These are phyloP conservation scores for Xeromyces bisporus DNA, from an alignment of 495 filamentous ascomycete genomes.

Conservation along the genomic window DNA sequence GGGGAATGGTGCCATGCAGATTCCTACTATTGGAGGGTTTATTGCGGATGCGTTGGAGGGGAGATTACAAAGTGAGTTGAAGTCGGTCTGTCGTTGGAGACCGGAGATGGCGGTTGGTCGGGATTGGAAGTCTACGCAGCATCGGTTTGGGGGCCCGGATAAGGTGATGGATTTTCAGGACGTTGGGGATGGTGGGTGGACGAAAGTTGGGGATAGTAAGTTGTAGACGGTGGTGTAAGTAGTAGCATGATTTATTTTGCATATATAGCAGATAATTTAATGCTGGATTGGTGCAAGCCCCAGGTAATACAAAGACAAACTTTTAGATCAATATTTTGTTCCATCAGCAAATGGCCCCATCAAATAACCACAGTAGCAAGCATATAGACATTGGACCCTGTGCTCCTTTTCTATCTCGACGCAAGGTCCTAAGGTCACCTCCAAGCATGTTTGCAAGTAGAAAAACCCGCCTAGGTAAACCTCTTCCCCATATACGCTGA, in stretches of 20 bases:
- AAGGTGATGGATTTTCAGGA: slow-evolving; percentile 32
- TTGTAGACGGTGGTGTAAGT: too few relatives aligned
- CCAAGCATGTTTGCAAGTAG: too few relatives aligned
- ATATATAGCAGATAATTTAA: too few relatives aligned
- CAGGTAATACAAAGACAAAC: too few relatives aligned
- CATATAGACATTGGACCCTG: too few relatives aligned
- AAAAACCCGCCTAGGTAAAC: slow-evolving; percentile 12
- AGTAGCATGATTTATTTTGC: too few relatives aligned
- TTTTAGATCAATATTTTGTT: too few relatives aligned
- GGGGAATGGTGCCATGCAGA: slow-evolving; percentile 34
- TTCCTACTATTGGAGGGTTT: slow-evolving; percentile 31
- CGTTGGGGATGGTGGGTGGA: slow-evolving; percentile 23
- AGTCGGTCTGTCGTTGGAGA: slow-evolving; percentile 30
- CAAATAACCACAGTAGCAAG: too few relatives aligned
- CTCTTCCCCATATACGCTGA: slow-evolving; percentile 21
- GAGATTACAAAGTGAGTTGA: slow-evolving; percentile 19
- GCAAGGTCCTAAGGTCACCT: too few relatives aligned
- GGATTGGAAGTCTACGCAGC: slow-evolving; percentile 33
- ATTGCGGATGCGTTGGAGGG: slow-evolving; percentile 31
- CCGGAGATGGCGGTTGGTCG: slow-evolving; percentile 29
- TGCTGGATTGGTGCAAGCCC: too few relatives aligned
- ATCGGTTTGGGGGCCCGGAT: slow-evolving; percentile 26
- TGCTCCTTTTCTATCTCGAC: too few relatives aligned
- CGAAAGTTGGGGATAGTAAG: slow-evolving; percentile 7
- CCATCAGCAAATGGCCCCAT: too few relatives aligned